Conservation (phyloP, 2,329 filamentous ascomycete species). For the Colletotrichum shisoi region DNA sequence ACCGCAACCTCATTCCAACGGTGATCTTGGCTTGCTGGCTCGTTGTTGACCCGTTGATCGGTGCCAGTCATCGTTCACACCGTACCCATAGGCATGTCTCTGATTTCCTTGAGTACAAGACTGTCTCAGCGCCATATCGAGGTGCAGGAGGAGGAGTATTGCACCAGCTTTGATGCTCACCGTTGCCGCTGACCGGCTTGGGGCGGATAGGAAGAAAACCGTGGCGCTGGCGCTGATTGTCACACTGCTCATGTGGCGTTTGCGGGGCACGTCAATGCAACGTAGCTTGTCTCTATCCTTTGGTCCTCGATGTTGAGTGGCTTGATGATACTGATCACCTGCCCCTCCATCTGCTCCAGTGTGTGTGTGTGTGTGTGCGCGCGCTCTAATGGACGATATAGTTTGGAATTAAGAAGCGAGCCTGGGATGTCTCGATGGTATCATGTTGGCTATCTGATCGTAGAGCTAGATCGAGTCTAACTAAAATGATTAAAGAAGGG, state of each 20-base stretch:
- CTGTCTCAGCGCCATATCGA: constrained; percentile 3
- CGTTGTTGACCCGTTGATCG: not conserved
- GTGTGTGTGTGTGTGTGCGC: constrained; percentile 3
- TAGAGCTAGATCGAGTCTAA: not conserved
- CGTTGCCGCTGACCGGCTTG: constrained; percentile 6
- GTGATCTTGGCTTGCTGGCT: constrained; percentile 7
- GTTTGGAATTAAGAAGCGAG: constrained; percentile 9
- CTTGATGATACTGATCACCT: constrained; percentile 18
- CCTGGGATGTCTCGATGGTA: constrained; percentile 6
- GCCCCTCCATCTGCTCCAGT: constrained; percentile 16
- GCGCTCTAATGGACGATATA: constrained; percentile 3
- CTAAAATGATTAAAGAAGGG: not conserved
- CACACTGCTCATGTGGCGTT: constrained; percentile 12
- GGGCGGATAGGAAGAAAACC: constrained; percentile 1
- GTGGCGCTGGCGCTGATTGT: not conserved
- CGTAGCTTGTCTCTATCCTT: constrained; percentile 6
- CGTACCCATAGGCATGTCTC: constrained; percentile 13
- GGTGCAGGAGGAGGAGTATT: not conserved
- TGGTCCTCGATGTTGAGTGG: constrained; percentile 16
- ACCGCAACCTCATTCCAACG: constrained; percentile 11
- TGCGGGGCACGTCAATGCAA: constrained; percentile 6
- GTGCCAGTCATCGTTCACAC: constrained; percentile 13
- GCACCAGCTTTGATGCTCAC: not conserved
- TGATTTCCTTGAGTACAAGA: not conserved
- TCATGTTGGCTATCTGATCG: constrained; percentile 5